Evolutionary conservation across 148 eudicot species (phyloP).

Genomic region (Cornus suecica): DNA sequence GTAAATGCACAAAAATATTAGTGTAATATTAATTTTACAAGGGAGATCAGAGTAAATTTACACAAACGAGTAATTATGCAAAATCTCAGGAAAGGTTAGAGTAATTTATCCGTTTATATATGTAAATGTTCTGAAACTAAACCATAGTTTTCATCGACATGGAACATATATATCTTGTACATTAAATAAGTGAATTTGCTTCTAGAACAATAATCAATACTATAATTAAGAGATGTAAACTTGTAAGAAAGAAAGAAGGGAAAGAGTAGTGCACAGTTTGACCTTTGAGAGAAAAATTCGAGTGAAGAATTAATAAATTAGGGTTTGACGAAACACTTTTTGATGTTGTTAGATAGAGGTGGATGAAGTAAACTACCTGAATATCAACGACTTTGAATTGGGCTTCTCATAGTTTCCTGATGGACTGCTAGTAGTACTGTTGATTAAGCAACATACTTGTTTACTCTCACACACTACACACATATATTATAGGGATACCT

Average conservation of each 20-base stretch:
- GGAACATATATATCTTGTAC: neutral
- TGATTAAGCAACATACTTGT: neutral
- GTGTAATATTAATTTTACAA: no score
- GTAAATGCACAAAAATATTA: no score
- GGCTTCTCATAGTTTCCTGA: neutral
- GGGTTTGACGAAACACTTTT: constrained; percentile 10
- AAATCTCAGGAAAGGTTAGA: no score
- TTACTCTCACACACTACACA: no score
- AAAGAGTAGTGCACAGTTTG: constrained; percentile 3
- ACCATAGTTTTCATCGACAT: neutral
- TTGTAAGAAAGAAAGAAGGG: constrained; percentile 3
- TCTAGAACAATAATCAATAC: constrained; percentile 5
- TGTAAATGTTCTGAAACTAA: neutral
- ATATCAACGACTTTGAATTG: constrained; percentile 21
- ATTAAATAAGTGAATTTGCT: neutral
- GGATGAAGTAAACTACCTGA: constrained; percentile 16
- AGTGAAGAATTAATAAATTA: constrained; percentile 1
- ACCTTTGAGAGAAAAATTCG: neutral
- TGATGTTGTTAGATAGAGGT: constrained; percentile 19
- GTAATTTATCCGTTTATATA: no score
- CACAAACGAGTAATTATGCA: no score
- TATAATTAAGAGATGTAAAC: neutral
- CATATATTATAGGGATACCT: no score
- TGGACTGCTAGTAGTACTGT: neutral
- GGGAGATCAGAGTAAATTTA: no score